Evolutionary conservation across 2,329 filamentous ascomycete genomes (phyloP).

Genomic region (Ceratocystis huliohia): DNA sequence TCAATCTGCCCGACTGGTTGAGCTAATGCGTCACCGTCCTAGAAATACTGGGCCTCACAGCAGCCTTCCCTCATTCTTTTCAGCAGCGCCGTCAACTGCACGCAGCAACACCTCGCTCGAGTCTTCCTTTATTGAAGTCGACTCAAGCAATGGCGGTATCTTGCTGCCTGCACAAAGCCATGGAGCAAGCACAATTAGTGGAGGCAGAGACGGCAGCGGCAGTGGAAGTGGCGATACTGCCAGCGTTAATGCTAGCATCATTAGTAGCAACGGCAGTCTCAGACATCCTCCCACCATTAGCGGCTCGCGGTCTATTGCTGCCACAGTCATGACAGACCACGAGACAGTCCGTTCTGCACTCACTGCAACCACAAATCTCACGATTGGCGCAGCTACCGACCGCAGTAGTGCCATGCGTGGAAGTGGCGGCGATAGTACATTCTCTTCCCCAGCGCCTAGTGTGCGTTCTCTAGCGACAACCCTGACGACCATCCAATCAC

Average conservation of each 20-base stretch:
- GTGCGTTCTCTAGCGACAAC: slow-evolving; percentile 72
- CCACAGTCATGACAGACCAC: slow-evolving; percentile 71
- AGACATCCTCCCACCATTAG: slow-evolving; percentile 41
- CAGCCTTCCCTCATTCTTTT: slow-evolving; percentile 20
- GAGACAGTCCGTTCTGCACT: slow-evolving; percentile 59
- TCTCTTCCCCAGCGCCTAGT: slow-evolving; percentile 71
- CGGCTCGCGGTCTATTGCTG: slow-evolving; percentile 55
- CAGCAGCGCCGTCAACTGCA: slow-evolving; percentile 10
- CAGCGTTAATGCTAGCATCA: slow-evolving; percentile 19
- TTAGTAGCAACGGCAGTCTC: slow-evolving; percentile 14
- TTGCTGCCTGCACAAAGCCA: slow-evolving; percentile 23
- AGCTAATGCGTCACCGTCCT: slow-evolving; percentile 17
- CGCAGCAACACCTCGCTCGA: slow-evolving; percentile 16
- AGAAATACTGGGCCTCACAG: slow-evolving; percentile 14
- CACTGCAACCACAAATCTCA: slow-evolving; percentile 57
- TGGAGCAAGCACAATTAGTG: slow-evolving; percentile 38
- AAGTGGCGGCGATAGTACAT: slow-evolving; percentile 57
- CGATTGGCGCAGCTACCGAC: slow-evolving; percentile 52
- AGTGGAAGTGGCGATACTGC: slow-evolving; percentile 14
- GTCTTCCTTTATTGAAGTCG: slow-evolving; percentile 20
- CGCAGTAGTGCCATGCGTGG: slow-evolving; percentile 37
- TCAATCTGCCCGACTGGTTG: slow-evolving; percentile 51
- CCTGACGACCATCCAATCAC: slow-evolving; percentile 72
- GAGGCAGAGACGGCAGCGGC: slow-evolving; percentile 30
- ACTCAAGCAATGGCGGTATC: slow-evolving; percentile 17